Percentiles rank a stretch among this genome's conserved stretches.
Conservation (phyloP, 2,329 filamentous ascomycete genomes). For the Pseudocercospora musae region DNA sequence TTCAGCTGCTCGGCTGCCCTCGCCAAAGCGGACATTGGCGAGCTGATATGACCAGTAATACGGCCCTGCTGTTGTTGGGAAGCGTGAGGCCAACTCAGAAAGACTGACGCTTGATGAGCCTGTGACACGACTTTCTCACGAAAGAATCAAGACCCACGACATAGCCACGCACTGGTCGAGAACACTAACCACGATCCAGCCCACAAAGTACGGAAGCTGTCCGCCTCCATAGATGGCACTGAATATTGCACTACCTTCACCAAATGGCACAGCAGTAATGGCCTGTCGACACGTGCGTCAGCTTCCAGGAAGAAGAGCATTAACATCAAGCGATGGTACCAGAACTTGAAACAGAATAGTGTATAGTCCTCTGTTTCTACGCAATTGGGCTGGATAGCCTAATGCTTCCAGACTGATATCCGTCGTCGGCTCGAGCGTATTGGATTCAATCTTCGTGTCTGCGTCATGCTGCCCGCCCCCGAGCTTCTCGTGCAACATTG, state of each 20-base stretch:
- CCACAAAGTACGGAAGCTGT: constrained; percentile 67
- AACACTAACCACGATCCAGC: constrained; percentile 63
- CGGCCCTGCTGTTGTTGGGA: not conserved
- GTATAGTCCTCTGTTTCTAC: not conserved
- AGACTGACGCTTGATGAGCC: not conserved
- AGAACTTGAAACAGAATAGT: not conserved
- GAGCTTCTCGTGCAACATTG: not conserved
- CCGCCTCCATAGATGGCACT: constrained; percentile 59
- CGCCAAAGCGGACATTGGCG: not conserved
- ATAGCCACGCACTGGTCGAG: constrained; percentile 67
- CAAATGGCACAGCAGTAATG: constrained; percentile 59
- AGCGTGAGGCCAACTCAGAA: not conserved
- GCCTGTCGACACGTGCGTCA: constrained; percentile 31
- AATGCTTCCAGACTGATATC: not conserved
- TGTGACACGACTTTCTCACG: not conserved
- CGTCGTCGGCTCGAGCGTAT: not conserved
- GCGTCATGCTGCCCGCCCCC: not conserved
- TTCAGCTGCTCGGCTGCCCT: not conserved
- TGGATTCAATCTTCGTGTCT: not conserved
- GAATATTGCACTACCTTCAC: constrained; percentile 54
- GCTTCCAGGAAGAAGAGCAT: not conserved
- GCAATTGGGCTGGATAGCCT: not conserved
- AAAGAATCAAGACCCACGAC: not conserved
- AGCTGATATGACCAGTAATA: not conserved
- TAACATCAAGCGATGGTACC: not conserved